Evolutionary conservation across 2,329 filamentous ascomycete genomes (phyloP).

Genomic region (Cytospora leucostoma): DNA sequence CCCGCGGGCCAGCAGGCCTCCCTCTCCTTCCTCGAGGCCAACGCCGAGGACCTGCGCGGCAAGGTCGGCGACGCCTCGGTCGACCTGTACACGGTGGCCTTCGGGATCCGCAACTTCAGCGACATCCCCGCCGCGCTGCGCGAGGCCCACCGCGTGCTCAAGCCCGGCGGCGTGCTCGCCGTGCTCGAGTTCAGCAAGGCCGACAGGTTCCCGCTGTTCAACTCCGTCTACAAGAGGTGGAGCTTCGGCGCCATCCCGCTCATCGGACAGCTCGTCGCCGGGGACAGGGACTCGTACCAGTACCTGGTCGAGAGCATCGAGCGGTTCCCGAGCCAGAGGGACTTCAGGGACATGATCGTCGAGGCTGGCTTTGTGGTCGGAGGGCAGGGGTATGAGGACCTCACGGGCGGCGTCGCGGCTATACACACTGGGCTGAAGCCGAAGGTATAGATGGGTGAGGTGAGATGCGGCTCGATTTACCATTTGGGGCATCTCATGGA

Average conservation of each 20-base stretch:
- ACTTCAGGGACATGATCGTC: constrained; percentile 81
- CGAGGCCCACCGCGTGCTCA: constrained; percentile 85
- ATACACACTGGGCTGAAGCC: constrained; percentile 97
- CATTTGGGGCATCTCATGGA: too few relatives aligned
- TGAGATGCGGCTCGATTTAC: not conserved
- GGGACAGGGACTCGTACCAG: constrained; percentile 94
- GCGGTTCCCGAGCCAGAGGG: constrained; percentile 80
- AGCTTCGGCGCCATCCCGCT: constrained; percentile 92
- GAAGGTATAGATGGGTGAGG: constrained; percentile 32
- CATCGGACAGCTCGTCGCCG: constrained; percentile 92
- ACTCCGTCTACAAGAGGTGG: constrained; percentile 91
- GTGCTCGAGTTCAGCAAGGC: constrained; percentile 92
- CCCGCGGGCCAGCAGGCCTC: constrained; percentile 37
- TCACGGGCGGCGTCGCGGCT: constrained; percentile 89
- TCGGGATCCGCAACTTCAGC: constrained; percentile 96
- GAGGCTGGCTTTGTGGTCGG: constrained; percentile 84
- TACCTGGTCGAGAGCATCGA: constrained; percentile 99
- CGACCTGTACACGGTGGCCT: constrained; percentile 95
- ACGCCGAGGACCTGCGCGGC: constrained; percentile 73
- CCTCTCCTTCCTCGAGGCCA: constrained; percentile 82
- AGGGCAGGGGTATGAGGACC: constrained; percentile 81
- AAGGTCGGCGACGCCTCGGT: constrained; percentile 69
- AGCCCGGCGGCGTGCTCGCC: constrained; percentile 93
- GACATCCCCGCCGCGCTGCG: constrained; percentile 80
- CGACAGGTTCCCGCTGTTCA: constrained; percentile 72